Evolutionary conservation across 352 stramenopile species (phyloP), one percentile per base, ranked within the genome.

Genomic region (Globisporangium uncinulatum): DNA sequence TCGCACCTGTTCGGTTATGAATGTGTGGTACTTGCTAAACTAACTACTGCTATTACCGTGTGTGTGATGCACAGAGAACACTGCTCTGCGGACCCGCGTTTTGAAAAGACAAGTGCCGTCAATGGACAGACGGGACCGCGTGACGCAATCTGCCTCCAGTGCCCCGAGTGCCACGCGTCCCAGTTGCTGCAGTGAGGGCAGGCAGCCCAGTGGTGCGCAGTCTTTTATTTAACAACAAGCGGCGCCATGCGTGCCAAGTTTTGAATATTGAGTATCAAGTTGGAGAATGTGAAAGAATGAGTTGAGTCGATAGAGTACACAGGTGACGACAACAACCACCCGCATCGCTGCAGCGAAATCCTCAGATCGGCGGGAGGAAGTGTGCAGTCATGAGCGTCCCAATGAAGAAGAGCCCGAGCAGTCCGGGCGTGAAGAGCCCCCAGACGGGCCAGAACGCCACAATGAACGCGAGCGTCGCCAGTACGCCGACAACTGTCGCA

Each of bases 301-400:
- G 39, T 19, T 39, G 7, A 8, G 6, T 13, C 34, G 6, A 13
- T 39, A 39, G 34, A 39, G 5, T 39, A 39, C 24, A 29, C 2
- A 29, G 24, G 24, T 29, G 24, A 29, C 24, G 24, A 29, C 24
- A 29, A 1, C 24, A 29, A 29, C 24, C 24, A 29, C 24, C 24
- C 24, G 24, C 24, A 29, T 29, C 24, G 24, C 24, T 29, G 24
- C 24, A 29, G 24, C 24, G 24, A 29, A 29, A 29, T 29, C 2
- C 10, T 74, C 51, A 93, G 19, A 92, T 93, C 7, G 81, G 76
- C 1, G 94, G 94, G 52, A 98, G 69, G 65, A 98, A 98, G 73
- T 98, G 92, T 6, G 94, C 76, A 1, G 76, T 86, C 80, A 98
- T 98, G 51, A 98, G 77, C n/a, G 77, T 67, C 8, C 89, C 94